Evolutionary conservation across 352 stramenopile species (phyloP), one percentile per base, ranked within the genome.

Genomic region (Bremia lactucae): DNA sequence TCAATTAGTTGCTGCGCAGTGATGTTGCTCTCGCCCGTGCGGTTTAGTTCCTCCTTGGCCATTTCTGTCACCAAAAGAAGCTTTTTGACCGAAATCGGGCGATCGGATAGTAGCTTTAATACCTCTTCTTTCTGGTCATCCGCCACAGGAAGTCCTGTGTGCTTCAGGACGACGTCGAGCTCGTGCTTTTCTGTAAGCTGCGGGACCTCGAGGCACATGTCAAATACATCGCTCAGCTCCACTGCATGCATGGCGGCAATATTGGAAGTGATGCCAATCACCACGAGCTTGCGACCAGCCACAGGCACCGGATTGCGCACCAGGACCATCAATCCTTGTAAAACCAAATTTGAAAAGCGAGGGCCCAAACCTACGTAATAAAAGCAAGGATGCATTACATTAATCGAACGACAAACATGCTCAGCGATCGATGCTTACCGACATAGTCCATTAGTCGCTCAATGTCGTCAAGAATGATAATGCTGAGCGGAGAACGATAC

Each of bases 401-500:
- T 28, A 23, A 15, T 10, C 15, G 3, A 33, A 6, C 4, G 11
- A 26, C 19, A 35, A 36, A 44, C 34, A 20, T 22, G 9, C 6
- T 34, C 29, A 35, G 5, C 11, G 23, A 42, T 8, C 11, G 11
- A 24, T 43, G 68, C 72, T 43, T 51, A 85, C 76, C 79, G 56
- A 89, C 79, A 40, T 89, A 99, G 60, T 99, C 96, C 62, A 99
- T 97, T 28, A 99, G 79, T 13, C 96, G 88, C 70, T 99, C 96
- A 52, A 99, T 96, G 64, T 99, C 96, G 68, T 99, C 96, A 33
- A 99, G 87, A 47, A 99, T 95, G 66, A 99, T 98, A 48, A 99
- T 88, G 15, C 94, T 98, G 8, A 98, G 72, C 1, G 95, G 83
- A 28, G 90, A 98, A 56, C 97, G 97, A 68, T 99, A 99, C 4